These are phyloP conservation scores for Barnettozyma vustinii DNA, from an alignment of 805 yeast species.

Conservation along the genomic window DNA sequence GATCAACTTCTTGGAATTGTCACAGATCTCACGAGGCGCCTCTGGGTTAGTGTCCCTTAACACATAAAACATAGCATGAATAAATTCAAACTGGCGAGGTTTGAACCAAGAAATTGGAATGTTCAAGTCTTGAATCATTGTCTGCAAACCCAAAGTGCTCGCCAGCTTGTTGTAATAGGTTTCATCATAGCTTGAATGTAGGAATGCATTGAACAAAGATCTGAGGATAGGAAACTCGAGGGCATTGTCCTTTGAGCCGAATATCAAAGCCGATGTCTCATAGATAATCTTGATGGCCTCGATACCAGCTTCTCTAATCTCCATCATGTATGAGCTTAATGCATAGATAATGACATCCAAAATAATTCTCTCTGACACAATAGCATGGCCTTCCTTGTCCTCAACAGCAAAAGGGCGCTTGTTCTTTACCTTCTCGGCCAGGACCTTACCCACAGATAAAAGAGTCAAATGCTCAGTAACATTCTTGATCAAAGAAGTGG, in stretches of 20 bases:
- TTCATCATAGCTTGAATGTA: conserved; percentile 90
- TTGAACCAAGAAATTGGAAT: conserved; percentile 72
- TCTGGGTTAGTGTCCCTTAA: conserved; percentile 85
- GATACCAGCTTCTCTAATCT: conserved; percentile 68
- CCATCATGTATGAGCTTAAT: conserved; percentile 66
- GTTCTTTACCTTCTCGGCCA: conserved; percentile 61
- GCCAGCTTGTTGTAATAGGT: conserved; percentile 82
- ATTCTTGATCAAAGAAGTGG: conserved; percentile 53
- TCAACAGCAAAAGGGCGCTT: conserved; percentile 67
- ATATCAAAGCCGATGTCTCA: conserved; percentile 55
- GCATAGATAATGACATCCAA: conserved; percentile 76
- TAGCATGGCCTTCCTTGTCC: conserved; percentile 73
- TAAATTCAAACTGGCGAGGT: conserved; percentile 75
- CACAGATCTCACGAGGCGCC: conserved; percentile 75
- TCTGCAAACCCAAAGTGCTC: conserved; percentile 77
- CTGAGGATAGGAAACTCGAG: conserved; percentile 71
- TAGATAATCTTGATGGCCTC: conserved; percentile 59
- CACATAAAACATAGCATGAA: conserved; percentile 83
- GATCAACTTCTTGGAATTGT: conserved; percentile 64
- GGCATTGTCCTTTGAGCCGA: conserved; percentile 63
- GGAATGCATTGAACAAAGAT: conserved; percentile 70
- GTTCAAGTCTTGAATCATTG: conserved; percentile 61
- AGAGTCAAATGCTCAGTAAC: conserved; percentile 76
- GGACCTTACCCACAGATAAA: conserved; percentile 68
- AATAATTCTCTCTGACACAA: conserved; percentile 62